Conservation (phyloP, 129 eudicot species). For the Lactuca saligna region DNA sequence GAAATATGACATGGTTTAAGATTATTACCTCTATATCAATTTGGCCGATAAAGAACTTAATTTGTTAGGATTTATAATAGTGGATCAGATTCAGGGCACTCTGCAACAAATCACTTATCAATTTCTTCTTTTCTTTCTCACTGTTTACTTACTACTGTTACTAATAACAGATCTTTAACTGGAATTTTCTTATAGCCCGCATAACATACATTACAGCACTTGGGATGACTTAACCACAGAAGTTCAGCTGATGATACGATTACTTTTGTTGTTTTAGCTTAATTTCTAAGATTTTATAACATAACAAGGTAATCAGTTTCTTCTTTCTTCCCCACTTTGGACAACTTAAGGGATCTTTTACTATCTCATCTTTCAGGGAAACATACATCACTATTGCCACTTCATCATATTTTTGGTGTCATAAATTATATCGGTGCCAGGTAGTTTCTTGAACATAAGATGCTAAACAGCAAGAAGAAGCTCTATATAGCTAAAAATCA, state of each 20-base stretch:
- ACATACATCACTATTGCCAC: conserved; percentile 4
- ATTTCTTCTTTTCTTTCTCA: conserved; percentile 14
- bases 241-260: conserved; percentile 23
- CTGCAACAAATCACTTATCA: conserved; percentile 21
- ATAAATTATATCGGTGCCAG: neutral
- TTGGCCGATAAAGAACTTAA: conserved; percentile 31
- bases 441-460: conserved; percentile 16
- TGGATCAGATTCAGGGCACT: neutral
- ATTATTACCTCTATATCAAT: conserved; percentile 30
- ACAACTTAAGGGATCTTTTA: conserved; percentile 12
- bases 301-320: conserved; percentile 6
- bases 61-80: conserved; percentile 4
- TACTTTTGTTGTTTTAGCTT: conserved; percentile 21
- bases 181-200: conserved; percentile 18
- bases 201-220: conserved; percentile 21
- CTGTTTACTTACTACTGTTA: neutral
- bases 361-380: conserved; percentile 17
- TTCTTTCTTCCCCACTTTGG: conserved; percentile 18
- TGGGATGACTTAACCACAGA: conserved; percentile 28
- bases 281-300: conserved; percentile 7
- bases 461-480: conserved; percentile 9
- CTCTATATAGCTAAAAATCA: conserved; percentile 6
- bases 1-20: conserved; percentile 32
- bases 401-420: conserved; percentile 6
- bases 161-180: conserved; percentile 22